These are phyloP conservation scores for Hordeum marinum DNA, from an alignment of 176 grass and related monocot genomes.

Conservation along the genomic window DNA sequence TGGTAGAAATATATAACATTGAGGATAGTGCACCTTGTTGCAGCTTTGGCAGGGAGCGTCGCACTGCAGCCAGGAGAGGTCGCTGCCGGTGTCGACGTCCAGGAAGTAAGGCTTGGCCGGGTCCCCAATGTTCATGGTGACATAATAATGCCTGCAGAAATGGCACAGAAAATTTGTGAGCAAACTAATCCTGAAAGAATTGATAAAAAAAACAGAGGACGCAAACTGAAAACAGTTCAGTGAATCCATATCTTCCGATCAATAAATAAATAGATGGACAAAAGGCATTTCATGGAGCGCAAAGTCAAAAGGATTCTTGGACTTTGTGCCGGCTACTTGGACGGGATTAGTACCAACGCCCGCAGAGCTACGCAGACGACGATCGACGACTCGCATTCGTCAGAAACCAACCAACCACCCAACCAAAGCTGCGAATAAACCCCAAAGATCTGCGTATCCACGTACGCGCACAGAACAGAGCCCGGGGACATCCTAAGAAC, in stretches of 20 bases:
- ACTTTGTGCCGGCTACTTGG: neutral
- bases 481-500: neutral
- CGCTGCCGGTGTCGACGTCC: conserved; percentile 92
- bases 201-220: neutral
- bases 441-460: neutral
- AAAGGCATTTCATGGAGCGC: neutral
- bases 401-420: neutral
- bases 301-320: neutral
- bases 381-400: neutral
- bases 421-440: neutral
- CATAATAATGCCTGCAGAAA: conserved; percentile 55
- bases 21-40: conserved; percentile 53
- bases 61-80: conserved; percentile 92
- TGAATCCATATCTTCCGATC: neutral
- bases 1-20: no score
- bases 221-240: neutral
- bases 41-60: conserved; percentile 82
- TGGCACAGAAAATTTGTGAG: neutral
- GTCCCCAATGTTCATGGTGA: conserved; percentile 71
- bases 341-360: conserved; percentile 16
- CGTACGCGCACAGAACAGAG: neutral
- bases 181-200: neutral
- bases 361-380: conserved; percentile 10
- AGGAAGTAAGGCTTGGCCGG: conserved; percentile 81
- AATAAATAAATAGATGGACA: neutral